Conservation (phyloP, 2,329 filamentous ascomycete species). For the Fusarium succisae region DNA sequence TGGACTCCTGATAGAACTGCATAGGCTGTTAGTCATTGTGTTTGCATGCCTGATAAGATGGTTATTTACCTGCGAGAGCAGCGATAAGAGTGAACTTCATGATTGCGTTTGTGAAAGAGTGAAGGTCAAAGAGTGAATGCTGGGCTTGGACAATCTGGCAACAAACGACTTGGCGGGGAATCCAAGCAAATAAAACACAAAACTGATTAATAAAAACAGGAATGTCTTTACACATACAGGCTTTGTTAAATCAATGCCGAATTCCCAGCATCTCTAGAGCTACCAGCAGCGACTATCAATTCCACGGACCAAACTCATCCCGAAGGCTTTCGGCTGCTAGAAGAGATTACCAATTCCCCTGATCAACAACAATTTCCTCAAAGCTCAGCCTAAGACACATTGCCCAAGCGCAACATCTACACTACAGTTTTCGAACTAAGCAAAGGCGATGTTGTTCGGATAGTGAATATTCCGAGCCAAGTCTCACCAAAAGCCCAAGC, state of each 20-base stretch:
- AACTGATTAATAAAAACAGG: not conserved
- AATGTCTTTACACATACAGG: not conserved
- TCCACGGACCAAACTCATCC: not conserved
- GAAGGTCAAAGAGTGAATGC: conserved; percentile 1
- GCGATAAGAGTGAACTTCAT: conserved; percentile 27
- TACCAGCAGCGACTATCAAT: not conserved
- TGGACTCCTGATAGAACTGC: conserved; percentile 22
- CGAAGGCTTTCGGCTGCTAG: not conserved
- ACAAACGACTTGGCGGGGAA: not conserved
- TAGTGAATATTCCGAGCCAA: not conserved
- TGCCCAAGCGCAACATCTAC: not conserved
- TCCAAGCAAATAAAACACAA: not conserved
- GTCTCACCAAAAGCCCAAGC: conserved; percentile 10
- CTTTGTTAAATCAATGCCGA: not conserved
- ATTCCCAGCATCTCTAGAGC: not conserved
- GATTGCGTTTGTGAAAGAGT: conserved; percentile 10
- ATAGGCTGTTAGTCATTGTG: not conserved
- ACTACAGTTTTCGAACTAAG: not conserved
- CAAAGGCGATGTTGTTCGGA: not conserved
- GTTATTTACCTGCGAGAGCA: conserved; percentile 14
- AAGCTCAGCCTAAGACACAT: not conserved
- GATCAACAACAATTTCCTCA: not conserved
- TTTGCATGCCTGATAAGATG: not conserved
- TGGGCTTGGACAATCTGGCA: not conserved
- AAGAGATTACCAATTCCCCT: not conserved